phyloP scores from a whole-genome alignment of 306 rosid species.

The Glycyrrhiza uralensis region DNA sequence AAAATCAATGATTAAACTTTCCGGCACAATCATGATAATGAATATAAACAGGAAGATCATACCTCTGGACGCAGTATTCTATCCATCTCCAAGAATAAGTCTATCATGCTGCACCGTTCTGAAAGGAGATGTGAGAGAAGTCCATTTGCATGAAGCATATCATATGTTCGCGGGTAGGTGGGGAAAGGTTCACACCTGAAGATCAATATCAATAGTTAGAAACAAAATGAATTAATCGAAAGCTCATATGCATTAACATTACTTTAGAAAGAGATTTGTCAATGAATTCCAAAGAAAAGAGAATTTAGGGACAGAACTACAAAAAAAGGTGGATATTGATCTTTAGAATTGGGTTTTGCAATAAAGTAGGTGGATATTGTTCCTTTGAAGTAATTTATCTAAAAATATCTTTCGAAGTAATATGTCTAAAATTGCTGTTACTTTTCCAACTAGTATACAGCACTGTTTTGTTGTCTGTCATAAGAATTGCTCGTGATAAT shows the following conservation, averaged over 20 bases:
- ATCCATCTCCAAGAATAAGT: conserved; percentile 91
- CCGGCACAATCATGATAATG: conserved; percentile 12
- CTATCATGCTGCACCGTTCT: conserved; percentile 75
- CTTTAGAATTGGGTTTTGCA: conserved; percentile 12
- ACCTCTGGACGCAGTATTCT: conserved; percentile 98
- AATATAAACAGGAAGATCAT: conserved; percentile 1
- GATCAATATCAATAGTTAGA: conserved; percentile 29
- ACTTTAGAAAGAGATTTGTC: background rate
- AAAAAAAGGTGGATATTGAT: background rate
- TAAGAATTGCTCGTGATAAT: background rate
- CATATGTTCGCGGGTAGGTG: conserved; percentile 94
- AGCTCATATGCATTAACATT: conserved; percentile 1
- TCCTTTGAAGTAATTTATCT: background rate
- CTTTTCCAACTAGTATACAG: conserved; percentile 10
- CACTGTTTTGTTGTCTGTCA: background rate
- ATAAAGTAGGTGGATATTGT: conserved; percentile 6
- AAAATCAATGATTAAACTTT: background rate
- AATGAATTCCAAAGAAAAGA: background rate
- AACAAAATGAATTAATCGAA: conserved; percentile 13
- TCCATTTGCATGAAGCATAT: conserved; percentile 84
- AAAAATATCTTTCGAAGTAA: background rate
- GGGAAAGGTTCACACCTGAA: conserved; percentile 98
- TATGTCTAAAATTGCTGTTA: background rate
- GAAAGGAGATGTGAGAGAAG: conserved; percentile 68
- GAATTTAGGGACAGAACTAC: background rate